Percentiles rank a stretch among this genome's conserved stretches.
These are phyloP conservation scores for Botrytis pseudocinerea DNA, from an alignment of 2,329 filamentous ascomycete genomes.

Conservation along the genomic window DNA sequence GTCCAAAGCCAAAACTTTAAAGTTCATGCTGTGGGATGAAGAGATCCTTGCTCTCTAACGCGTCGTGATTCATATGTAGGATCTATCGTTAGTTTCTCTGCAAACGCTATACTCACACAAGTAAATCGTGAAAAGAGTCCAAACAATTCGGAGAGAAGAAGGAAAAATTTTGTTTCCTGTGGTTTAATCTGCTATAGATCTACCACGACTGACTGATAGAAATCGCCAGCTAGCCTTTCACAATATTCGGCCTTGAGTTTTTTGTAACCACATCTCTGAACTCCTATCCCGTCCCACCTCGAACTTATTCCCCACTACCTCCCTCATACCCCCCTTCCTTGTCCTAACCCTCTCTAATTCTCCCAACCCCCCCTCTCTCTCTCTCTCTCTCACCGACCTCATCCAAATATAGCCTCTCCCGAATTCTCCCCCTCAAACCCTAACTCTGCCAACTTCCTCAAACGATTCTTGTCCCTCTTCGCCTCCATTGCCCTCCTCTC, in stretches of 20 bases:
- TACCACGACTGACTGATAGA: constrained; percentile 24
- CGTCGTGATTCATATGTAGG: neutral
- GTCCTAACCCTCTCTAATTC: neutral
- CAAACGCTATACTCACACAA: neutral
- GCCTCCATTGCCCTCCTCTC: constrained; percentile 69
- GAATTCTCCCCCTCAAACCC: constrained; percentile 88
- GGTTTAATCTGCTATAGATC: constrained; percentile 15
- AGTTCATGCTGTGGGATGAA: neutral
- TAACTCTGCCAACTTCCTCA: constrained; percentile 70
- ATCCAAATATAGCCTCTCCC: constrained; percentile 70
- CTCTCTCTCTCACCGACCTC: neutral
- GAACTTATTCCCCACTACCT: constrained; percentile 38
- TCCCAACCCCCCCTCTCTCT: too few relatives aligned
- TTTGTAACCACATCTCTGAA: constrained; percentile 22
- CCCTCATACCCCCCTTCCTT: constrained; percentile 6
- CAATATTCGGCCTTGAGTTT: constrained; percentile 23
- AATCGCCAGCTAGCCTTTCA: constrained; percentile 24
- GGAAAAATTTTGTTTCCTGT: constrained; percentile 19
- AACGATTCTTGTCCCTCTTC: constrained; percentile 68
- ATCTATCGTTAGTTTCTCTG: neutral
- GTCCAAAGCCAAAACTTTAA: neutral
- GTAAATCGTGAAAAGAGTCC: neutral
- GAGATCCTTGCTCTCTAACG: constrained; percentile 4
- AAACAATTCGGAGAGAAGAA: constrained; percentile 2
- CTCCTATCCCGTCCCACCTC: constrained; percentile 16